Evolutionary conservation across 805 yeast species (phyloP).

Genomic region (Kurtzmaniella fragi): DNA sequence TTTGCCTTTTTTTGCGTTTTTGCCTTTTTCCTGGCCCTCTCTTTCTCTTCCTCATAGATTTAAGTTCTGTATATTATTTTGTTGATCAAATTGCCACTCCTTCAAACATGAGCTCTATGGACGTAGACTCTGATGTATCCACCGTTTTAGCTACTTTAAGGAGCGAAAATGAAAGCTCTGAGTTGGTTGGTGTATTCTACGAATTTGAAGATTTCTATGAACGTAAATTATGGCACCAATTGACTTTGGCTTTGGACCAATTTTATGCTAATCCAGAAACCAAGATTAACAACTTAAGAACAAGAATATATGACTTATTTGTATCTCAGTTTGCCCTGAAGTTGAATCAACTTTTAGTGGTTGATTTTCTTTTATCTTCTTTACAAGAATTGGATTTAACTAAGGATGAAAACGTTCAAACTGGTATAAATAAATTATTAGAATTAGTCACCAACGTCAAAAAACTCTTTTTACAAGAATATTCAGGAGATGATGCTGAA

Average conservation of each 20-base stretch:
- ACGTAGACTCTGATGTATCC: conserved; percentile 35
- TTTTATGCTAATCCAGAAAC: conserved; percentile 57
- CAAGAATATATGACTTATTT: conserved; percentile 67
- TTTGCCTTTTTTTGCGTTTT: too few relatives aligned
- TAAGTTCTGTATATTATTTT: background rate
- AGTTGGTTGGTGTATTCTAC: conserved; percentile 55
- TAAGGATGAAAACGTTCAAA: conserved; percentile 15
- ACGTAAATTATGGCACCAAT: conserved; percentile 91
- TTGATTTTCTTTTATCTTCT: conserved; percentile 62
- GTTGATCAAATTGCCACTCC: too few relatives aligned
- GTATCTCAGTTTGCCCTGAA: conserved; percentile 61
- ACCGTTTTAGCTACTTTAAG: conserved; percentile 57
- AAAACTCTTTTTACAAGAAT: conserved; percentile 22
- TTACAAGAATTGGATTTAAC: conserved; percentile 21
- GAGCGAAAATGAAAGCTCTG: conserved; percentile 55
- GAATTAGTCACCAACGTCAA: conserved; percentile 22
- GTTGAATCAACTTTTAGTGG: conserved; percentile 74
- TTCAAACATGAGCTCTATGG: conserved; percentile 28
- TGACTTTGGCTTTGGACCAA: conserved; percentile 61
- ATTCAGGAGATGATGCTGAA: conserved; percentile 22
- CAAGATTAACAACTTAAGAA: conserved; percentile 45
- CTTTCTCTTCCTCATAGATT: conserved; percentile 6
- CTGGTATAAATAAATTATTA: conserved; percentile 27
- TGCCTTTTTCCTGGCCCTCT: background rate
- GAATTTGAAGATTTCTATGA: conserved; percentile 81